A percentile compares a stretch with the other conserved stretches of the same genome.
phyloP scores from a whole-genome alignment of 192 early-diverging fungal genomes.

The Neocallimastix lanati region DNA sequence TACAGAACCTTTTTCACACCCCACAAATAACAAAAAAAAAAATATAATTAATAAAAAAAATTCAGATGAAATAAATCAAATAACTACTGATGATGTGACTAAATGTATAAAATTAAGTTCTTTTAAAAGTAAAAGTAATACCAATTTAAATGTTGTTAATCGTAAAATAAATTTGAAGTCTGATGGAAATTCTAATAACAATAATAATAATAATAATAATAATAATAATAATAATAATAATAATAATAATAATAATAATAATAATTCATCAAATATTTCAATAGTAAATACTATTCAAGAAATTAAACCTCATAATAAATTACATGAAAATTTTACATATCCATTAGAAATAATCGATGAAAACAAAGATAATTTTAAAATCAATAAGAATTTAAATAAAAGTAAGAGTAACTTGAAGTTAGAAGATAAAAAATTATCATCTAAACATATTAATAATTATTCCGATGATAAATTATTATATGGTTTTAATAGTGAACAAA shows the following conservation, averaged over 20 bases:
- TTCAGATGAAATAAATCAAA: neutral
- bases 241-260: too few species aligned
- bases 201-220: neutral
- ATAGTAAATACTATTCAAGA: too few species aligned
- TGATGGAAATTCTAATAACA: neutral
- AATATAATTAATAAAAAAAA: neutral
- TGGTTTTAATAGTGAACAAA: neutral
- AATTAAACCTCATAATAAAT: too few species aligned
- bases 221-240: neutral
- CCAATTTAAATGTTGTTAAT: neutral
- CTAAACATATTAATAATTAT: neutral
- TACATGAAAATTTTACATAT: too few species aligned
- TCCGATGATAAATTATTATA: neutral
- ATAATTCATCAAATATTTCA: too few species aligned
- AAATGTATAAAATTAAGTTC: neutral
- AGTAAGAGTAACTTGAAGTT: too few species aligned
- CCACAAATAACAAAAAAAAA: too few species aligned
- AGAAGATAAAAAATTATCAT: too few species aligned
- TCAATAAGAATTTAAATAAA: too few species aligned
- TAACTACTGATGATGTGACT: neutral
- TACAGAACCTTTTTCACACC: neutral
- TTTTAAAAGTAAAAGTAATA: neutral
- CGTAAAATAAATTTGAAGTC: neutral
- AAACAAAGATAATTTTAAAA: too few species aligned
- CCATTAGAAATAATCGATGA: too few species aligned